Percentiles rank a stretch among this genome's conserved stretches.
Conservation (phyloP, 768 basidiomycete genomes). For the Xerocomellus amylosporus region DNA sequence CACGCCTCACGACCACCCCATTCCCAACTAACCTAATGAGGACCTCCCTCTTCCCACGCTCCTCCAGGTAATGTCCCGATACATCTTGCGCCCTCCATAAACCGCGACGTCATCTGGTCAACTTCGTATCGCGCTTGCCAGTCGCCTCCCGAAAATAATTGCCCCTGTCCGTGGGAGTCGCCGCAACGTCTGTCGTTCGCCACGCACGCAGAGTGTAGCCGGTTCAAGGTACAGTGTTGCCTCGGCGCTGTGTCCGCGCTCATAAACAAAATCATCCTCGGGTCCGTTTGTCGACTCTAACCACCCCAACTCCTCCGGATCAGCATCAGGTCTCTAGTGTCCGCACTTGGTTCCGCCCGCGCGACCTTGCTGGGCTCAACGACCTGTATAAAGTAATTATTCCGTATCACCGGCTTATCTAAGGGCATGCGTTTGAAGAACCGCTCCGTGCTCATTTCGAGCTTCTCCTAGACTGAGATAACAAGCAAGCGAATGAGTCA, state of each 20-base stretch:
- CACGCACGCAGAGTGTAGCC: slow-evolving; percentile 51
- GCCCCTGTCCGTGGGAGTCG: slow-evolving; percentile 62
- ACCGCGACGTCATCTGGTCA: slow-evolving; percentile 60
- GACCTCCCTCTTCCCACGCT: slow-evolving; percentile 17
- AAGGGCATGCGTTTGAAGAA: slow-evolving; percentile 67
- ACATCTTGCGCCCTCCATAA: slow-evolving; percentile 30
- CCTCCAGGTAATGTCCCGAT: slow-evolving; percentile 22
- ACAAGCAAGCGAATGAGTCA: slow-evolving; percentile 4
- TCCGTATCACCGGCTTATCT: slow-evolving; percentile 67
- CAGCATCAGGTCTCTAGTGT: slow-evolving; percentile 29
- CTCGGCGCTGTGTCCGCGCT: slow-evolving; percentile 26
- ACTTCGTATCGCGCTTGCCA: slow-evolving; percentile 61
- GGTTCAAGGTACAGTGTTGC: slow-evolving; percentile 28
- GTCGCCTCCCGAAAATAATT: slow-evolving; percentile 62
- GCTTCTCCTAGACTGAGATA: slow-evolving; percentile 52
- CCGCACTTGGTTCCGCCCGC: neutral
- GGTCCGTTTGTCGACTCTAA: slow-evolving; percentile 50
- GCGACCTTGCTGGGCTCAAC: slow-evolving; percentile 25
- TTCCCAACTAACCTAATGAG: slow-evolving; percentile 14
- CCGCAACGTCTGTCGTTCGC: slow-evolving; percentile 65
- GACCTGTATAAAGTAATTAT: slow-evolving; percentile 58
- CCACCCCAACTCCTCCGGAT: slow-evolving; percentile 70
- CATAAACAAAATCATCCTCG: slow-evolving; percentile 45
- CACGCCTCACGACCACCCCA: slow-evolving; percentile 6
- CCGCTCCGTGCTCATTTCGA: slow-evolving; percentile 61